These are phyloP conservation scores for Pythium sp. DNA, from an alignment of 352 stramenopile species.

Conservation along the genomic window DNA sequence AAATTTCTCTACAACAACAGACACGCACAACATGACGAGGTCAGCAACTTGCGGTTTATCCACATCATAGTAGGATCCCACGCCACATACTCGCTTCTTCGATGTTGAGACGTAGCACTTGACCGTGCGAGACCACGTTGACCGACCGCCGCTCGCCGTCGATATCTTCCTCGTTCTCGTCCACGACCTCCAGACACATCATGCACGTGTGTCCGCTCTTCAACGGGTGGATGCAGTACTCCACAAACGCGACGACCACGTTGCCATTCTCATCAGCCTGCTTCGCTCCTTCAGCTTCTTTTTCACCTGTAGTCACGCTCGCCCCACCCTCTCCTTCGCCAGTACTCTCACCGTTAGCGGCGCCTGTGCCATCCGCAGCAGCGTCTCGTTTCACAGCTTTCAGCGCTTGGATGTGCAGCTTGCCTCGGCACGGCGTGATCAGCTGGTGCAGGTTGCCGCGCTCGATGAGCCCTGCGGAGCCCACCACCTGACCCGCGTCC, in stretches of 20 bases:
- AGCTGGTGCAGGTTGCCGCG: conserved; percentile 53
- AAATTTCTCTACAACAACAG: conserved; percentile 62
- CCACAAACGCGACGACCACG: conserved; percentile 50
- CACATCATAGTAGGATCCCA: conserved; percentile 21
- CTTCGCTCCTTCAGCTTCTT: background rate
- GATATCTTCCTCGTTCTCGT: conserved; percentile 64
- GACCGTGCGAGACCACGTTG: conserved; percentile 78
- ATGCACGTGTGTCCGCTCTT: conserved; percentile 73
- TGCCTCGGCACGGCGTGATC: conserved; percentile 89
- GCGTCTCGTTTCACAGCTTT: background rate
- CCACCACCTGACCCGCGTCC: conserved; percentile 55
- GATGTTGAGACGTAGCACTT: conserved; percentile 94
- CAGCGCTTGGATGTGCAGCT: conserved; percentile 42
- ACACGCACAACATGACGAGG: background rate
- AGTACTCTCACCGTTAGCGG: background rate
- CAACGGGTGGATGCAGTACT: conserved; percentile 80
- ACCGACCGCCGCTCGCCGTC: conserved; percentile 53
- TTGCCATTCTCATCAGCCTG: background rate
- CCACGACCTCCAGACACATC: conserved; percentile 74
- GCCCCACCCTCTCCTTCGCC: background rate
- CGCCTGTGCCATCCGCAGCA: background rate
- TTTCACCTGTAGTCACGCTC: conserved; percentile 8
- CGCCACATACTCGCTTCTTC: conserved; percentile 92
- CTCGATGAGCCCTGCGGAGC: conserved; percentile 52
- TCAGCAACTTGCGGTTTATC: conserved; percentile 33